A percentile compares a stretch with the other conserved stretches of the same genome.
These are phyloP conservation scores for Ulvella scutata DNA, from an alignment of 139 green algal species.

Conservation along the genomic window DNA sequence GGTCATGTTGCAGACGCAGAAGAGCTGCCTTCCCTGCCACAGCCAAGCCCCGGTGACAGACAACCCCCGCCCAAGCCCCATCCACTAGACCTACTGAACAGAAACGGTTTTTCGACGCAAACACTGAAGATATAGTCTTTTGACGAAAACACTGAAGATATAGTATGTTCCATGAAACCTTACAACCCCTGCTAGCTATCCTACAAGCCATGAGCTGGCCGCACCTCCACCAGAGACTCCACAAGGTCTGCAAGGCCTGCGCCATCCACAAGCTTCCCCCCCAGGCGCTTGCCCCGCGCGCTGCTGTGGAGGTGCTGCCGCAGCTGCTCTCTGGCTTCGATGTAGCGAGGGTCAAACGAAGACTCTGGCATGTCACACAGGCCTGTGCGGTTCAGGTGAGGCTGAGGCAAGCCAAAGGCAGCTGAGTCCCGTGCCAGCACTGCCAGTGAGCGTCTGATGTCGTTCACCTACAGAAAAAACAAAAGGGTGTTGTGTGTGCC, in stretches of 20 bases:
- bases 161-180: no score
- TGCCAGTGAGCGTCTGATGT: constrained; percentile 34
- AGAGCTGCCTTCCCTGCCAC: no score
- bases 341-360: constrained; percentile 34
- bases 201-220: no score
- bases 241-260: constrained; percentile 29
- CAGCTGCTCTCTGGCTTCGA: constrained; percentile 19
- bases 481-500: no score
- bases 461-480: constrained; percentile 40
- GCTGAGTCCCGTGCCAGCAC: constrained; percentile 44
- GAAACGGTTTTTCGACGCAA: no score
- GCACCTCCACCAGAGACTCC: constrained; percentile 24
- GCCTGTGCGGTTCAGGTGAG: constrained; percentile 73
- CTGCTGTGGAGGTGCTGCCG: constrained; percentile 29
- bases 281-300: constrained; percentile 30
- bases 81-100: no score
- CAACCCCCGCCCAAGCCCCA: no score
- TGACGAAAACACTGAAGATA: no score
- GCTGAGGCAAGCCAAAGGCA: constrained; percentile 57
- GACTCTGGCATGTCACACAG: constrained; percentile 55
- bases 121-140: no score
- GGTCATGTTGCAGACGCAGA: no score
- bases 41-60: no score
- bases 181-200: no score
- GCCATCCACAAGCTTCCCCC: constrained; percentile 21